Evolutionary conservation across 257 asterid genomes (phyloP), one percentile per base, ranked within the genome.

Genomic region (Scutellaria barbata): DNA sequence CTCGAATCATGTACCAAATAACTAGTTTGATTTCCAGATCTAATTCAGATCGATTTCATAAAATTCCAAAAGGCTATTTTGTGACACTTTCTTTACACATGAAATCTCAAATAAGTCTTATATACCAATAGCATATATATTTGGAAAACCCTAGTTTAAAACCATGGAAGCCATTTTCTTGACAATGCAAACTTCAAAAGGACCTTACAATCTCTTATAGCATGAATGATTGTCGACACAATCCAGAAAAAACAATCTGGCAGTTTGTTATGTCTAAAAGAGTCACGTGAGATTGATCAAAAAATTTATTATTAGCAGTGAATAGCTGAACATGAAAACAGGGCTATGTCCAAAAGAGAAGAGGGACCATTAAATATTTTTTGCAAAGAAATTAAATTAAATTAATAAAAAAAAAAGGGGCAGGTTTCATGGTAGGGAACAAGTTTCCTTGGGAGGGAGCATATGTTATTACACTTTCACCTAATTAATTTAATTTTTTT

Each of bases 401-500:
- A 48, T 50, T 4, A 46, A 5, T 48, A 51, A 53, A 53, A 53
- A 8, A 53, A 5, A 18, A 54, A 30, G 39, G 50, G 7, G 5
- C 18, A 51, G 70, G 77, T 80, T 73, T 56, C 77, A 69, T 52
- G 46, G 62, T 50, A 45, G 72, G 84, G 64, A 77, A 69, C 84
- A 80, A 80, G 84, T 64, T 20, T 5, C 77, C 79, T 52, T 57
- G 57, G 66, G 22, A 68, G 81, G 77, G 66, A 72, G 68, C 84
- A 80, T 30, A 47, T 42, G 76, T 5, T 60, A 67, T 59, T 42
- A 70, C 72, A 17, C 56, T 69, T 16, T 55, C 69, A 55, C 61
- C 56, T 3, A 47, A 70, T 42, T 33, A 35, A 70, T 53, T 73
- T 63, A 72, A 50, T 33, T 10, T 13, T 12, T 47, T 25, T 43